A percentile compares a stretch with the other conserved stretches of the same genome.
Evolutionary conservation across 768 basidiomycete species (phyloP).

Genomic region (Auricularia sp.): DNA sequence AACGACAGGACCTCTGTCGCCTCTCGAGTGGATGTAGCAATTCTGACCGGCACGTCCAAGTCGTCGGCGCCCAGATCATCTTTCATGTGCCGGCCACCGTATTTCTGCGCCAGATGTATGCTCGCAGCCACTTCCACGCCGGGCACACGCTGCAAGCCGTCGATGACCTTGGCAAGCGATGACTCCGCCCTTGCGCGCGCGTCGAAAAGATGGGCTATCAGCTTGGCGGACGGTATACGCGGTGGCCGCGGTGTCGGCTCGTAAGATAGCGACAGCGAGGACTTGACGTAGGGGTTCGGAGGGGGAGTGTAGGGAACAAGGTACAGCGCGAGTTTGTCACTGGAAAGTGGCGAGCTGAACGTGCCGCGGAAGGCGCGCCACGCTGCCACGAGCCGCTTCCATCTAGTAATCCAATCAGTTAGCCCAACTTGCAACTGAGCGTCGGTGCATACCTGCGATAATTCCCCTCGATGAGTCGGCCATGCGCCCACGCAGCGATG

Average conservation of each 20-base stretch:
- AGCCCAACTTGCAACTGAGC: not conserved
- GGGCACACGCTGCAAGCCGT: slow-evolving; percentile 35
- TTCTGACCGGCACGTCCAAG: not conserved
- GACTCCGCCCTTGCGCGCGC: slow-evolving; percentile 76
- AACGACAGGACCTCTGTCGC: slow-evolving; percentile 66
- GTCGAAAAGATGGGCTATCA: slow-evolving; percentile 81
- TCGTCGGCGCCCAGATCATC: not conserved
- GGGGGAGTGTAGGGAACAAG: slow-evolving; percentile 67
- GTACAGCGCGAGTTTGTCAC: slow-evolving; percentile 47
- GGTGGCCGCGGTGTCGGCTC: slow-evolving; percentile 10
- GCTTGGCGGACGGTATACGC: slow-evolving; percentile 9
- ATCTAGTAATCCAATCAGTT: slow-evolving; percentile 31
- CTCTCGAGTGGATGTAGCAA: slow-evolving; percentile 23
- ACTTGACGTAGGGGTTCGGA: slow-evolving; percentile 46
- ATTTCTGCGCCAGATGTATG: slow-evolving; percentile 36
- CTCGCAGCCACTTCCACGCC: slow-evolving; percentile 30
- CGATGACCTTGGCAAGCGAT: slow-evolving; percentile 62
- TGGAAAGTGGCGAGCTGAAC: slow-evolving; percentile 80
- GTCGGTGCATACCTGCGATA: not conserved
- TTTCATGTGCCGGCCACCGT: slow-evolving; percentile 15
- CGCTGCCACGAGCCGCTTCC: slow-evolving; percentile 80
- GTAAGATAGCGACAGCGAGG: slow-evolving; percentile 11
- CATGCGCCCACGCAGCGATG: slow-evolving; percentile 15
- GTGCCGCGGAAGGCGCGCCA: slow-evolving; percentile 95
- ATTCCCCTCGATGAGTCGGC: not conserved